phyloP scores from a whole-genome alignment of 2,329 filamentous ascomycete genomes.

The Orbilia blumenaviensis region DNA sequence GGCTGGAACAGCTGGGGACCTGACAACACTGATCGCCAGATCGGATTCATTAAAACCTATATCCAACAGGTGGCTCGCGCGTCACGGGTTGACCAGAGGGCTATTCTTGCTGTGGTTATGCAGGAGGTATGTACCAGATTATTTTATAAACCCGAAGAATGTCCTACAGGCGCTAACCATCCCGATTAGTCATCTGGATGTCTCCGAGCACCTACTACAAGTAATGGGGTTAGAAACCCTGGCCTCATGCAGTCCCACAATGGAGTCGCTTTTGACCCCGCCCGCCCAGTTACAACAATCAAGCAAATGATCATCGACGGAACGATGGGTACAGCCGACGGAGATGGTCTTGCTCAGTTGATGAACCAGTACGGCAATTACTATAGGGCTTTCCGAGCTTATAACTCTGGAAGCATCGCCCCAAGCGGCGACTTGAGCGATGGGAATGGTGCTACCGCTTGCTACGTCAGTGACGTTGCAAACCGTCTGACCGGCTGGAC shows the following conservation, averaged over 20 bases:
- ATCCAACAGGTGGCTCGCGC: conserved; percentile 48
- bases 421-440: conserved; percentile 60
- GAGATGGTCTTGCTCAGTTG: conserved; percentile 57
- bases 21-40: conserved; percentile 40
- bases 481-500: conserved; percentile 61
- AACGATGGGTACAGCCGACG: conserved; percentile 57
- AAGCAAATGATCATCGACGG: conserved; percentile 59
- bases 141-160: not conserved
- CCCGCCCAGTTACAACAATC: conserved; percentile 54
- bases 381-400: conserved; percentile 62
- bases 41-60: conserved; percentile 36
- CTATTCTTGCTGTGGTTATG: conserved; percentile 63
- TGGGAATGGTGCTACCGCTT: conserved; percentile 60
- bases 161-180: conserved; percentile 19
- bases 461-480: conserved; percentile 62
- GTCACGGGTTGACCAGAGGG: conserved; percentile 59
- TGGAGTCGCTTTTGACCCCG: conserved; percentile 59
- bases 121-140: conserved; percentile 59
- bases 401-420: conserved; percentile 62
- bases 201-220: conserved; percentile 61
- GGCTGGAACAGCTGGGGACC: conserved; percentile 52
- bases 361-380: conserved; percentile 58
- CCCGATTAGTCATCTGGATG: conserved; percentile 59
- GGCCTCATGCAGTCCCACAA: conserved; percentile 63
- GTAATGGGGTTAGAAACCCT: conserved; percentile 60